Percentiles rank a stretch among this genome's conserved stretches.
Conservation (phyloP, 75 land plant genomes). For the Ceratopteris richardii region DNA sequence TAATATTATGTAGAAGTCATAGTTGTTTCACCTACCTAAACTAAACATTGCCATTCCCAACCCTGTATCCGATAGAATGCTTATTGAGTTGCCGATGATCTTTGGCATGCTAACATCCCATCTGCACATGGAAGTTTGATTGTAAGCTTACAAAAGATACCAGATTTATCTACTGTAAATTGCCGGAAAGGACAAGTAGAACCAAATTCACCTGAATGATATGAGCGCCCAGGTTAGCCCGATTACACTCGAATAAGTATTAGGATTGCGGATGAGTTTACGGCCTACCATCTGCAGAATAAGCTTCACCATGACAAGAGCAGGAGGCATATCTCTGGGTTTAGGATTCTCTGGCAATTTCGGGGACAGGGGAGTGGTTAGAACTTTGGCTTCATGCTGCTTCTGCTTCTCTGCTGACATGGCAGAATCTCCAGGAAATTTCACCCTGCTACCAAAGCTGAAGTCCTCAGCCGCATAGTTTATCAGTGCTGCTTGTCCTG, state of each 20-base stretch:
- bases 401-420: background rate
- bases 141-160: no score
- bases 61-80: conserved; percentile 62
- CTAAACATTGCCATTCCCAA: conserved; percentile 77
- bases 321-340: conserved; percentile 45
- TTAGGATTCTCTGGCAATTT: background rate
- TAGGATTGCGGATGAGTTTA: conserved; percentile 62
- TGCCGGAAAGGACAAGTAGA: background rate
- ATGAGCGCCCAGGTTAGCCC: conserved; percentile 54
- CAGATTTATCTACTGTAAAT: no score
- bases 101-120: conserved; percentile 53
- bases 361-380: background rate
- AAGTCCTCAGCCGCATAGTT: background rate
- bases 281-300: conserved; percentile 62
- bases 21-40: conserved; percentile 38
- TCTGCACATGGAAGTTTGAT: conserved; percentile 27
- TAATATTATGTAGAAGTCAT: no score
- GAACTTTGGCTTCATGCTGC: background rate
- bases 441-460: background rate
- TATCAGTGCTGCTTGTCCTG: background rate
- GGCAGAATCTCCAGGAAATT: conserved; percentile 3
- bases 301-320: conserved; percentile 53
- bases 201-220: conserved; percentile 39
- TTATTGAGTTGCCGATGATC: conserved; percentile 45
- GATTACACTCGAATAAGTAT: conserved; percentile 58